Percentiles rank a stretch among this genome's conserved stretches.
Evolutionary conservation across 495 filamentous ascomycete species (phyloP).

Genomic region (Poronia punctata): DNA sequence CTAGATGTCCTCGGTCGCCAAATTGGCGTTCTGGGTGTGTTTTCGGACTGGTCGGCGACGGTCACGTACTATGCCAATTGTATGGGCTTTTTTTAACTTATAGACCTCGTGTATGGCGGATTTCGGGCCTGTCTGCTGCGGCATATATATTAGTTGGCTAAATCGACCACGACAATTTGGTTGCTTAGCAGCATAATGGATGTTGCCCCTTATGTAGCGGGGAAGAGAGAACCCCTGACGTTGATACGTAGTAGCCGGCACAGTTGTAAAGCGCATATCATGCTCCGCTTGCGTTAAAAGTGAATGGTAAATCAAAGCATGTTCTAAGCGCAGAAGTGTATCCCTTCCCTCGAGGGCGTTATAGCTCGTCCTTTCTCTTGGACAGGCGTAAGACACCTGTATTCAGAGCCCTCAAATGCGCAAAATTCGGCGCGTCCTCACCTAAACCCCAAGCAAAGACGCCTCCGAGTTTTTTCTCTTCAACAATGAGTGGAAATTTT

Average conservation of each 20-base stretch:
- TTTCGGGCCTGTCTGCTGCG: no score
- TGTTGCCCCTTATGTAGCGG: no score
- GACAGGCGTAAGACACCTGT: conserved; percentile 31
- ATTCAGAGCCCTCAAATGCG: conserved; percentile 54
- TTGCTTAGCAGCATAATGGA: no score
- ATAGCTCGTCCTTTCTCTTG: conserved; percentile 21
- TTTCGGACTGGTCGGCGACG: conserved; percentile 56
- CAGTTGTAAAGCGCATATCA: no score
- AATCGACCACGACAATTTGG: background rate
- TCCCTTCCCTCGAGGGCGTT: background rate
- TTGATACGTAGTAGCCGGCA: no score
- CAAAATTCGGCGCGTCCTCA: conserved; percentile 56
- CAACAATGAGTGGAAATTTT: conserved; percentile 58
- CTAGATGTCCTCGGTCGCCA: conserved; percentile 51
- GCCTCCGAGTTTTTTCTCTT: conserved; percentile 53
- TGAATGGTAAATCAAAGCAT: no score
- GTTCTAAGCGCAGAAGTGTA: no score
- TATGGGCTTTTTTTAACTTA: conserved; percentile 34
- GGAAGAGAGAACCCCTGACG: no score
- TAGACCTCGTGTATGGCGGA: no score
- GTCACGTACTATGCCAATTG: conserved; percentile 59
- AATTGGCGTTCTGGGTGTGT: conserved; percentile 49
- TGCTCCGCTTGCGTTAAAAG: no score
- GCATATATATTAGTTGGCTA: background rate
- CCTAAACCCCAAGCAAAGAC: conserved; percentile 71